A percentile compares a stretch with the other conserved stretches of the same genome.
These are phyloP conservation scores for Inga laurina DNA, from an alignment of 306 rosid species.

Conservation along the genomic window DNA sequence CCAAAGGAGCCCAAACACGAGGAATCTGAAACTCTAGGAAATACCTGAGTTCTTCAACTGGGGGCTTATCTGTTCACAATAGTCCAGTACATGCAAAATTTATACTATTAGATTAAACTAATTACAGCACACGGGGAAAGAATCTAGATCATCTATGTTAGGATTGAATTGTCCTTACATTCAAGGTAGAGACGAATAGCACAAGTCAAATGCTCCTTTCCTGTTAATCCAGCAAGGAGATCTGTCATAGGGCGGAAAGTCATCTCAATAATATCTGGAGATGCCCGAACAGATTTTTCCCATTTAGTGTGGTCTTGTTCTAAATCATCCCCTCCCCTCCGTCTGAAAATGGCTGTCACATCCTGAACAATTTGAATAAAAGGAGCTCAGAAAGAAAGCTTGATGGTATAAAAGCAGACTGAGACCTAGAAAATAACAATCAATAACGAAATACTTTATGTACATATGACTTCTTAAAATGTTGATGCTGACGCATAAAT, in stretches of 20 bases:
- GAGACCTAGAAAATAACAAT: constrained; percentile 7
- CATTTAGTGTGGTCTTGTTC: constrained; percentile 74
- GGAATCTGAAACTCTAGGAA: constrained; percentile 93
- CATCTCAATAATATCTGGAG: constrained; percentile 83
- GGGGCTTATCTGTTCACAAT: constrained; percentile 78
- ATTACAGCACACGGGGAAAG: background rate
- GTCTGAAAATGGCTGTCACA: constrained; percentile 77
- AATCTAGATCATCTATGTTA: background rate
- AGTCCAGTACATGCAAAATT: background rate
- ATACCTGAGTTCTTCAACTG: constrained; percentile 88
- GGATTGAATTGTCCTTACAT: constrained; percentile 49
- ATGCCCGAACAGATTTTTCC: constrained; percentile 57
- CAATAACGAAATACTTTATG: constrained; percentile 5
- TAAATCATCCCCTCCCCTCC: constrained; percentile 93
- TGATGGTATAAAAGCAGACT: constrained; percentile 11
- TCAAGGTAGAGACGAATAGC: constrained; percentile 87
- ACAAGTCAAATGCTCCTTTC: constrained; percentile 67
- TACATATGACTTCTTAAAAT: background rate
- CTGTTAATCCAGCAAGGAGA: constrained; percentile 64
- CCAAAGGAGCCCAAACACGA: constrained; percentile 81
- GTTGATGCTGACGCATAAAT: background rate
- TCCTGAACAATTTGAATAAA: constrained; percentile 53
- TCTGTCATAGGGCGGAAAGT: constrained; percentile 65
- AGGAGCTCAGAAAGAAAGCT: constrained; percentile 30
- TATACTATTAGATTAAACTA: background rate